Conservation (phyloP, 257 asterid genomes). For the Solanum clarkiae region DNA sequence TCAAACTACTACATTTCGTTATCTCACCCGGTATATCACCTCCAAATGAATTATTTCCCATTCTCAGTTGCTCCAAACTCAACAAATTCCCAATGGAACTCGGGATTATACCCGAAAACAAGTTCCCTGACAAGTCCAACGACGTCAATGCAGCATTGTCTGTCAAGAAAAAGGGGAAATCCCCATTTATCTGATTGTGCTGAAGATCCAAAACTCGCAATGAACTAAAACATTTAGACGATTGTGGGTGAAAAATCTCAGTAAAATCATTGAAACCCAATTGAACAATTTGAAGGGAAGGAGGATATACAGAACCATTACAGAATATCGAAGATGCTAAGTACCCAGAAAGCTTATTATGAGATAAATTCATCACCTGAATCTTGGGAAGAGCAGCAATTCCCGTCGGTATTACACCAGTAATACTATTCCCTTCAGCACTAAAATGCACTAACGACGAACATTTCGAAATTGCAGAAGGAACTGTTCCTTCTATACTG, state of each 20-base stretch:
- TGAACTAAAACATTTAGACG: constrained; percentile 17
- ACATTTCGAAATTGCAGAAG: constrained; percentile 62
- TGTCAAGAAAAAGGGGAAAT: constrained; percentile 28
- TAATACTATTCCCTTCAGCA: constrained; percentile 47
- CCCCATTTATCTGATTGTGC: constrained; percentile 24
- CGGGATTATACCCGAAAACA: constrained; percentile 36
- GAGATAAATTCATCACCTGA: constrained; percentile 27
- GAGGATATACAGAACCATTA: constrained; percentile 29
- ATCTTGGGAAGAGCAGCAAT: constrained; percentile 44
- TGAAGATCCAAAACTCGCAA: constrained; percentile 41
- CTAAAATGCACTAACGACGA: constrained; percentile 50
- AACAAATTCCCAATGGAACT: constrained; percentile 27
- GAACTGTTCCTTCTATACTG: constrained; percentile 44
- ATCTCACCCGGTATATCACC: constrained; percentile 37
- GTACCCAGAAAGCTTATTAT: constrained; percentile 43
- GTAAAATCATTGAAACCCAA: constrained; percentile 45
- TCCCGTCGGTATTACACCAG: constrained; percentile 46
- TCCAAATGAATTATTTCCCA: constrained; percentile 45
- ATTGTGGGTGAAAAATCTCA: constrained; percentile 16
- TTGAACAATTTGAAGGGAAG: constrained; percentile 36
- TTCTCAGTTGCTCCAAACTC: constrained; percentile 35
- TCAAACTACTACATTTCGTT: constrained; percentile 28
- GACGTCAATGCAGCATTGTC: constrained; percentile 22
- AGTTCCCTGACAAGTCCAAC: constrained; percentile 54
- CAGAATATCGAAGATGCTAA: constrained; percentile 45